A percentile compares a stretch with the other conserved stretches of the same genome.
These are phyloP conservation scores for Clausena lansium DNA, from an alignment of 345 rosid genomes.

Conservation along the genomic window DNA sequence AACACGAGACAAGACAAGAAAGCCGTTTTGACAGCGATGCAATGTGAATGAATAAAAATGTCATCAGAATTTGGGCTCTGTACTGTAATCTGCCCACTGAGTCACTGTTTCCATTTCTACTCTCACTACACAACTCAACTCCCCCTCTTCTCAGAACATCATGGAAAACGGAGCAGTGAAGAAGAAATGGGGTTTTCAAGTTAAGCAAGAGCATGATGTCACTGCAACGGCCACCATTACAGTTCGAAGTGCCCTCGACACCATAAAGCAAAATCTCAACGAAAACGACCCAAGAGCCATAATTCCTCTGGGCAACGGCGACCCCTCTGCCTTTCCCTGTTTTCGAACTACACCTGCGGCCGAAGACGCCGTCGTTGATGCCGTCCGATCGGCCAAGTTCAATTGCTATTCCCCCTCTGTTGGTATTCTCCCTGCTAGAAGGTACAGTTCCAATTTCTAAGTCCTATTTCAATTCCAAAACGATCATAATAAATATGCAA, in stretches of 20 bases:
- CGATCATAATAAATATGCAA: no score
- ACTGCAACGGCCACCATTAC: conserved; percentile 20
- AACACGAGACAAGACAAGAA: no score
- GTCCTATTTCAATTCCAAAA: no score
- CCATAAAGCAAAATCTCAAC: conserved; percentile 38
- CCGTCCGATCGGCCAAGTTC: conserved; percentile 46
- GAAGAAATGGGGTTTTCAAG: conserved; percentile 32
- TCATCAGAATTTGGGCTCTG: no score
- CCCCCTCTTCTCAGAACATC: no score
- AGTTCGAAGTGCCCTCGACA: conserved; percentile 37
- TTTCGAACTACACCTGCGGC: conserved; percentile 50
- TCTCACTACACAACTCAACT: no score
- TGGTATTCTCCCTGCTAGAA: conserved; percentile 62
- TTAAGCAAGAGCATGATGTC: conserved; percentile 21
- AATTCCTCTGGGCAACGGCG: conserved; percentile 66
- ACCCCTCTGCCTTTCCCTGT: conserved; percentile 62
- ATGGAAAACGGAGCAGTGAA: conserved; percentile 17
- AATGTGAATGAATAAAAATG: no score
- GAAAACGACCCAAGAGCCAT: conserved; percentile 31
- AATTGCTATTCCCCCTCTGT: conserved; percentile 45
- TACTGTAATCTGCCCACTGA: no score
- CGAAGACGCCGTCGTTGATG: conserved; percentile 58
- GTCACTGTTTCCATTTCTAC: no score
- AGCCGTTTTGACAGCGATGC: no score
- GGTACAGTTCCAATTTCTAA: conserved; percentile 21